Percentiles rank a stretch among this genome's conserved stretches.
These are phyloP conservation scores for Nakataea oryzae DNA, from an alignment of 2,329 filamentous ascomycete genomes.

Conservation along the genomic window DNA sequence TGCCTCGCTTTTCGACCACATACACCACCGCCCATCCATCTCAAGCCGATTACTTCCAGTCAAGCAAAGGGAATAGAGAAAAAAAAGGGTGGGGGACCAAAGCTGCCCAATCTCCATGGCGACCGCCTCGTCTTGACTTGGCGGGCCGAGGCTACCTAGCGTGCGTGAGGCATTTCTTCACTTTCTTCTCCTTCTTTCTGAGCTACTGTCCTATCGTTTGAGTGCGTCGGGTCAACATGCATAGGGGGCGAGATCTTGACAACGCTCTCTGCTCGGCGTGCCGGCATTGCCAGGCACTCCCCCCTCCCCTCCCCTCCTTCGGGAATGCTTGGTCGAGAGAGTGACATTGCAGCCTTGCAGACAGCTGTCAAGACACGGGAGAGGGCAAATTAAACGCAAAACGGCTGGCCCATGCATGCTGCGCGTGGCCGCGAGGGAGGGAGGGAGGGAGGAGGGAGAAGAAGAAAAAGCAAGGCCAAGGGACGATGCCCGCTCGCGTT, in stretches of 20 bases:
- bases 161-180: constrained; percentile 1
- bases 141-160: neutral
- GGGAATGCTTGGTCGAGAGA: too few species aligned
- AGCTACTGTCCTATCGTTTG: neutral
- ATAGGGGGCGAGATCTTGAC: neutral
- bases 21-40: too few species aligned
- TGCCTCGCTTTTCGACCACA: neutral
- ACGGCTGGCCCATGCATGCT: neutral
- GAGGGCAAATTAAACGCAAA: neutral
- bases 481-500: too few species aligned
- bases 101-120: neutral
- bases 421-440: neutral
- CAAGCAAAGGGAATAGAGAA: neutral
- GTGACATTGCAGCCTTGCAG: neutral
- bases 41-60: too few species aligned
- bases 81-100: neutral
- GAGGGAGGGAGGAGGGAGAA: neutral
- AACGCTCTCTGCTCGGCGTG: too few species aligned
- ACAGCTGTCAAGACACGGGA: neutral
- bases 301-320: too few species aligned
- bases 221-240: neutral
- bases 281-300: too few species aligned
- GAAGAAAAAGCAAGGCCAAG: neutral
- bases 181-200: neutral
- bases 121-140: neutral